Evolutionary conservation across 177 flowering plant species (phyloP), one percentile per base, ranked within the genome.

Genomic region (Vitis hybrid): DNA sequence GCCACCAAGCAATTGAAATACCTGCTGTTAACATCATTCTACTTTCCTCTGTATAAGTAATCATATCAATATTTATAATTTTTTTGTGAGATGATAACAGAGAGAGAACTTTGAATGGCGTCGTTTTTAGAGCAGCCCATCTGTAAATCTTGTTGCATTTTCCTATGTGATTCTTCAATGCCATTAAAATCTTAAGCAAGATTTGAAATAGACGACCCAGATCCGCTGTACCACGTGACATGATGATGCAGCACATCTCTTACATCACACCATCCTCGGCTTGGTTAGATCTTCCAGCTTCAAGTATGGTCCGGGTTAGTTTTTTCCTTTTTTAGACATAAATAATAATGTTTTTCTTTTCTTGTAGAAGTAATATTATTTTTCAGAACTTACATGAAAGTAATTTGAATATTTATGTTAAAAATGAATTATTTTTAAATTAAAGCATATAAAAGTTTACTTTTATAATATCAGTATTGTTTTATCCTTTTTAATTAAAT

Each of bases 1-100:
- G 46, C 66, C 72, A 68, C 35, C 77, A 68, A 32, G 51, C 11
- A 64, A 65, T 57, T 69, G 69, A 74, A 59, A 58, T 74, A 59
- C 68, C 11, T 63, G 63, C 51, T 27, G 21, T 67, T 60, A 65
- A 72, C 65, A 66, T 66, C 75, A 73, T 66, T 75, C 63, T 30
- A 52, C 59, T 66, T 55, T n/a, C 11, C 48, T 27, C 48, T 21
- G 41, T 35, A 35, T 6, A 35, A n/a, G 51, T 35, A 35, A 35
- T 35, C 41, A 35, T 35, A 35, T 35, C 57, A 13, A 54, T 54
- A 54, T 54, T 13, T 54, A 54, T 54, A 2, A 13, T 13, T 13
- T 54, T 3, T 54, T 54, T 54, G n/a, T 13, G 52, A 63, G 57
- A 11, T 54, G 57, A n/a, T 35, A 51, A 49, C 20, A 32, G 20